Evolutionary conservation across 164 flowering plant genomes (phyloP), one percentile per base, ranked within the genome.

Genomic region (Vitis rotundifolia): DNA sequence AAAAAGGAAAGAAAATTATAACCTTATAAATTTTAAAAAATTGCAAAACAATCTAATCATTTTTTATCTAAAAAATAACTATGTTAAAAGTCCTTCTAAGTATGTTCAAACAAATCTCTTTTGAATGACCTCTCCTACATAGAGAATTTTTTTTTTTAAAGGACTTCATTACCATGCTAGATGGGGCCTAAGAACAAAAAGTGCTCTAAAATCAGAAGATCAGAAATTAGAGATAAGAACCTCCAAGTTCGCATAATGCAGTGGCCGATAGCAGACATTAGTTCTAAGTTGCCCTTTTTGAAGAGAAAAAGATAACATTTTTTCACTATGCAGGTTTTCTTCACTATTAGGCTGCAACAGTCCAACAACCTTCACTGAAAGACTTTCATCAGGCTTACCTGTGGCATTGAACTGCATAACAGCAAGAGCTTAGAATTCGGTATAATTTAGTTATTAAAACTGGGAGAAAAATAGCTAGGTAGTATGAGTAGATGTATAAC

Each of bases 331-430:
- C 52, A 64, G 28, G 75, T 75, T 82, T 60, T 87, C 94, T 57
- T 79, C 87, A 55, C 60, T 60, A 61, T 58, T 71, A 65, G 88
- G 81, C 62, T 81, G 80, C 49, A 91, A 73, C 13, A 90, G 90
- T 49, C 91, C 92, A 15, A 82, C 78, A 70, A 89, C 49, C 79
- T 90, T 97, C 67, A 91, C 69, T 56, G 88, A 75, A 74, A 95
- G 89, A 83, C 89, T 91, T 82, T 95, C 99, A 86, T 95, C 99
- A 63, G 97, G 98, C 75, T 97, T 86, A 60, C 99, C 99, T 12
- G 80, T 76, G 70, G 94, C 92, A 75, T 94, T 97, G 84, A 95
- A 74, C 99, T 93, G 84, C 79, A 86, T 44, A 66, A 63, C 29
- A 80, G 64, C 72, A 74, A 66, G 19, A 49, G 11, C n/a, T 28